Evolutionary conservation across 768 basidiomycete species (phyloP), one percentile per base, ranked within the genome.

Genomic region (Tylopilus felleus): DNA sequence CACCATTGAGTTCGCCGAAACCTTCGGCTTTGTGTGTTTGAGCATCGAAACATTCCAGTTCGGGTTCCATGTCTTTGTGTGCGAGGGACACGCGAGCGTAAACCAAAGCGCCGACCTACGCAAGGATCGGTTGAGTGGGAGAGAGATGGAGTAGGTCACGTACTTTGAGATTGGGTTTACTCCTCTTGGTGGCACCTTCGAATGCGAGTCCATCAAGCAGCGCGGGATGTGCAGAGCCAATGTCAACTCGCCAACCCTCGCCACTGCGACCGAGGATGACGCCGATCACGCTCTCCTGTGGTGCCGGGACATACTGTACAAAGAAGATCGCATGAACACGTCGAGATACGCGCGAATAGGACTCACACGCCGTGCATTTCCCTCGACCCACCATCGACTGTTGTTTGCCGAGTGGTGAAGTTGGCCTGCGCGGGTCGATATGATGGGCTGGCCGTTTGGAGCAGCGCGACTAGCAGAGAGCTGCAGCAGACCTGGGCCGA

Each of bases 11-110:
- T 60, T 95, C 94, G 1, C 97, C 97, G 61, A 90, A 98, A 0
- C 93, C 96, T 55, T 92, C 91, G 1, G 93, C 75, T 71, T 97
- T 98, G 58, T 84, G 86, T 23, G 91, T 93, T 61, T 93, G 88
- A 2, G 93, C 90, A 65, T 98, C 92, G 62, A 97, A 92, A 68
- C 97, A 99, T 66, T 97, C 93, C 9, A 99, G 75, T 65, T 99
- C 97, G 1, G 97, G 95, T 51, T 99, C 97, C 90, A 98, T 95
- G 69, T 98, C 95, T 64, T 93, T 90, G 65, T 95, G 93, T 6
- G 97, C 94, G 21, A 96, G 75, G 14, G 93, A 93, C 28, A 99
- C 86, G 23, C 95, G 83, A 0, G 93, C 93, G 68, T 96, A 98
- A 1, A 99, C 81, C 29, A 98, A 72, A 5, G 88, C 83, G 27